A percentile compares a stretch with the other conserved stretches of the same genome.
Evolutionary conservation across 2,329 filamentous ascomycete genomes (phyloP).

Genomic region (Colletotrichum cordylinicola): DNA sequence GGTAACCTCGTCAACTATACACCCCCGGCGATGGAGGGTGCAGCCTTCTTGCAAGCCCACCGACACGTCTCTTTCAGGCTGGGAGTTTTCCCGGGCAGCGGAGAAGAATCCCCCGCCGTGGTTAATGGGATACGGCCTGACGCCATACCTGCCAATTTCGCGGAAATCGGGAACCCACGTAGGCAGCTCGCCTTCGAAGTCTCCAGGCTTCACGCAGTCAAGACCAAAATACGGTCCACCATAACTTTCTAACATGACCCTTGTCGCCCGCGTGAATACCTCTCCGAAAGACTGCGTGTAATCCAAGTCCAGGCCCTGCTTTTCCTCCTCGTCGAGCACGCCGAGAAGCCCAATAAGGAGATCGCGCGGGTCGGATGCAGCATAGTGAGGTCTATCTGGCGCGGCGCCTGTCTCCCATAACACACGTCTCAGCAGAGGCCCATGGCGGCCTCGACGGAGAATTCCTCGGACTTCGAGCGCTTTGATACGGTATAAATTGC

Average conservation of each 20-base stretch:
- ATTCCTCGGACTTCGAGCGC: background rate
- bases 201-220: slow-evolving; percentile 10
- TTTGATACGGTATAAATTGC: background rate
- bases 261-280: slow-evolving; percentile 15
- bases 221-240: background rate
- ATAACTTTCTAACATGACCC: background rate
- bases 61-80: background rate
- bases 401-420: background rate
- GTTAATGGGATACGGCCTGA: background rate
- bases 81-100: background rate
- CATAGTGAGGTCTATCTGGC: slow-evolving; percentile 14
- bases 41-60: background rate
- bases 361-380: slow-evolving; percentile 27
- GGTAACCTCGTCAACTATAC: background rate
- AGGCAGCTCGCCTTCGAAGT: background rate
- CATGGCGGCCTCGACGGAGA: rapidly evolving
- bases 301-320: background rate
- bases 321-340: slow-evolving; percentile 11
- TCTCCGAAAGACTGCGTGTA: slow-evolving; percentile 6
- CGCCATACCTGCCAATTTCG: background rate
- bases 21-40: background rate
- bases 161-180: slow-evolving; percentile 24
- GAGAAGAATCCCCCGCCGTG: background rate
- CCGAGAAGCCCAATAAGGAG: slow-evolving; percentile 24
- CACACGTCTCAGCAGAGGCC: background rate